A percentile compares a stretch with the other conserved stretches of the same genome.
phyloP scores from a whole-genome alignment of 2,329 filamentous ascomycete species.

The Epichloe baconii region DNA sequence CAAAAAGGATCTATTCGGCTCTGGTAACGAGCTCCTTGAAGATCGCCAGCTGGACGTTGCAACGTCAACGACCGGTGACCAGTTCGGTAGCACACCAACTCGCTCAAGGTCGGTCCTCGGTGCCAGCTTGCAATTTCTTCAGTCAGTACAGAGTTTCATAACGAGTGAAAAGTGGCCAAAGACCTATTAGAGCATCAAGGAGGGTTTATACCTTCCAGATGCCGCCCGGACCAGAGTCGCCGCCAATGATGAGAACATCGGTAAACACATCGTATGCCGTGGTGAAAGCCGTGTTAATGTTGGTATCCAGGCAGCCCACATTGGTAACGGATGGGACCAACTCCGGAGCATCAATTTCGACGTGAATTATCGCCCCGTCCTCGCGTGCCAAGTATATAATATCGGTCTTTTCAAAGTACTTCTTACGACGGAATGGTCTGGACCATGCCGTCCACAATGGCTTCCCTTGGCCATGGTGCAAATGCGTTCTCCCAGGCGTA shows the following conservation, averaged over 20 bases:
- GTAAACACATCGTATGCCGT: constrained; percentile 54
- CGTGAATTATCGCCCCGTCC: constrained; percentile 65
- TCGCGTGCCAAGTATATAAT: constrained; percentile 78
- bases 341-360: constrained; percentile 51
- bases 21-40: neutral
- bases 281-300: constrained; percentile 72
- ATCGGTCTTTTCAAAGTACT: constrained; percentile 53
- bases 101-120: constrained; percentile 37
- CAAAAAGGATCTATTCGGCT: constrained; percentile 13
- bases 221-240: constrained; percentile 64
- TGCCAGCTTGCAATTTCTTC: constrained; percentile 27
- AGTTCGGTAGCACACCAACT: constrained; percentile 43
- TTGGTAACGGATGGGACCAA: constrained; percentile 41
- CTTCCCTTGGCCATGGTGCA: constrained; percentile 30
- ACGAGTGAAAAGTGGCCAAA: constrained; percentile 5
- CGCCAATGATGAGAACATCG: constrained; percentile 70
- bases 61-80: constrained; percentile 46
- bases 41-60: constrained; percentile 18
- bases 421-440: constrained; percentile 54
- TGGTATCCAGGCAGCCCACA: constrained; percentile 53
- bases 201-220: constrained; percentile 50
- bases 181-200: neutral
- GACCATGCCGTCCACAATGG: constrained; percentile 80
- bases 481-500: constrained; percentile 26
- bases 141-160: neutral